A percentile compares a stretch with the other conserved stretches of the same genome.
phyloP scores from a whole-genome alignment of 2,329 filamentous ascomycete species.

The Aspergillus sojae region DNA sequence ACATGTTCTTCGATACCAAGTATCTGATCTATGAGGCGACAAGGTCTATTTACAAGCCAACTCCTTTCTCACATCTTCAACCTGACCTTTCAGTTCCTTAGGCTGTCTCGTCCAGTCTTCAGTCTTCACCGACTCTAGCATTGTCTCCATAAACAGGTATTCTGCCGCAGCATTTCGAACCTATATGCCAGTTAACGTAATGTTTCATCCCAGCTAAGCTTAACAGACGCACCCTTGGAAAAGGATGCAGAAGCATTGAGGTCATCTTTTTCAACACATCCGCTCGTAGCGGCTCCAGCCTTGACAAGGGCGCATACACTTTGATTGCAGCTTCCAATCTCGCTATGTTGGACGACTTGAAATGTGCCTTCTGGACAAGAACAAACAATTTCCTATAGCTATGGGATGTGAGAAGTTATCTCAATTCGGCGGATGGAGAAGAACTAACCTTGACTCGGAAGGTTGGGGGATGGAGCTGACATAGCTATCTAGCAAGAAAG shows the following conservation, averaged over 20 bases:
- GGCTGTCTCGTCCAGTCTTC: slow-evolving; percentile 41
- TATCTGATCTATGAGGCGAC: neutral
- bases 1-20: neutral
- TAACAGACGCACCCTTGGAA: slow-evolving; percentile 66
- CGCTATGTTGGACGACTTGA: slow-evolving; percentile 78
- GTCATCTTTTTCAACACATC: slow-evolving; percentile 70
- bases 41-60: slow-evolving; percentile 17
- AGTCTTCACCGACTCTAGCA: slow-evolving; percentile 31
- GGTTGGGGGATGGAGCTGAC: slow-evolving; percentile 43
- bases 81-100: slow-evolving; percentile 36
- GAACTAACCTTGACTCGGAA: slow-evolving; percentile 43
- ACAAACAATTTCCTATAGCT: slow-evolving; percentile 66
- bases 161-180: slow-evolving; percentile 41
- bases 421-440: slow-evolving; percentile 9
- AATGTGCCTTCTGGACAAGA: slow-evolving; percentile 75
- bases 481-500: slow-evolving; percentile 72
- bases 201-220: neutral
- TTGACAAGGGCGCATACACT: slow-evolving; percentile 72
- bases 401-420: neutral
- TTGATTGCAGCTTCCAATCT: slow-evolving; percentile 80
- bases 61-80: slow-evolving; percentile 30
- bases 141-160: slow-evolving; percentile 39
- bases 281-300: slow-evolving; percentile 52
- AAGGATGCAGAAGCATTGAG: slow-evolving; percentile 77
- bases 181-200: slow-evolving; percentile 24